Conservation (phyloP, 768 basidiomycete genomes). For the Pholiota conissans region DNA sequence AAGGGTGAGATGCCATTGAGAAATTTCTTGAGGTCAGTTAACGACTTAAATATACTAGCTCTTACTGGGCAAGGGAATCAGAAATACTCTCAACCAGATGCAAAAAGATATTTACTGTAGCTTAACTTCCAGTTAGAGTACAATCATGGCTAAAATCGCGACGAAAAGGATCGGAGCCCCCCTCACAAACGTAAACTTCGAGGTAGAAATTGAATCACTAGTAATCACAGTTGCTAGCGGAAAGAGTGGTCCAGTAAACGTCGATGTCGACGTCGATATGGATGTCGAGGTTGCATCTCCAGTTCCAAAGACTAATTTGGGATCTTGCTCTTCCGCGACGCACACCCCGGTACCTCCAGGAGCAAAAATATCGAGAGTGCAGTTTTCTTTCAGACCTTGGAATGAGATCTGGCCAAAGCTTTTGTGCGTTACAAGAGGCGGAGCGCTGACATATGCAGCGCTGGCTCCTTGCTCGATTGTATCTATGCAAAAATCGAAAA, state of each 20-base stretch:
- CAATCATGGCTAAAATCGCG: too few species aligned
- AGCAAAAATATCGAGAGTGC: neutral
- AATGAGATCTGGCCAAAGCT: neutral
- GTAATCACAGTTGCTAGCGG: neutral
- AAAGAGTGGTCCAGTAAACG: neutral
- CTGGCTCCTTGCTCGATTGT: neutral
- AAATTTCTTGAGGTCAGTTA: too few species aligned
- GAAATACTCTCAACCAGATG: too few species aligned
- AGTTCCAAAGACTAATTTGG: too few species aligned
- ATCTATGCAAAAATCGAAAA: neutral
- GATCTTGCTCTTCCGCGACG: neutral
- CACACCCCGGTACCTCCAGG: neutral
- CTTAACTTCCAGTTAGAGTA: too few species aligned
- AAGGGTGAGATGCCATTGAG: too few species aligned
- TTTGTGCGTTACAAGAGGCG: neutral
- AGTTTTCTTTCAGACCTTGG: neutral
- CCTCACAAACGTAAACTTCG: neutral
- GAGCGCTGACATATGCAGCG: neutral
- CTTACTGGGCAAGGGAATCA: too few species aligned
- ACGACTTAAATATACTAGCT: too few species aligned
- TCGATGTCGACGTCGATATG: neutral
- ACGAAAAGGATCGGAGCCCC: too few species aligned
- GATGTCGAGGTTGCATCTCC: neutral
- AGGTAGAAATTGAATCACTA: neutral
- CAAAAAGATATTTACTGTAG: too few species aligned